phyloP scores from a whole-genome alignment of 2,329 filamentous ascomycete species.

The Aspergillus puulaauensis region DNA sequence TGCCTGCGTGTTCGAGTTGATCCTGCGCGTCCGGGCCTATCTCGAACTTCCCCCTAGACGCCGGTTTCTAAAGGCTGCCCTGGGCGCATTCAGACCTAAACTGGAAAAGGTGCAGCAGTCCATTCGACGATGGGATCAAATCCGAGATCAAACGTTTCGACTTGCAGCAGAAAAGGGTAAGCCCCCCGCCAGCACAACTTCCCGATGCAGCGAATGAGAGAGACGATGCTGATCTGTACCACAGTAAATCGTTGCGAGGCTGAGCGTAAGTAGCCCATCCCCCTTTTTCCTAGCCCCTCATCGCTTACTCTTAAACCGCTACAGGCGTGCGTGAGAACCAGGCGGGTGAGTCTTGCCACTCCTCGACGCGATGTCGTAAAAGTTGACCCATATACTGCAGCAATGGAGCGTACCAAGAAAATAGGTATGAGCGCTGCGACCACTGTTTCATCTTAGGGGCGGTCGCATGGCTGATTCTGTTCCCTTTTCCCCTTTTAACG shows the following conservation, averaged over 20 bases:
- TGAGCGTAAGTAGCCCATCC: too few species aligned
- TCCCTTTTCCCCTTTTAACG: too few species aligned
- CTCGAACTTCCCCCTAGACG: neutral
- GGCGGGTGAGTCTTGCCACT: neutral
- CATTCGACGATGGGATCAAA: neutral
- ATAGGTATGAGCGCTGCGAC: neutral
- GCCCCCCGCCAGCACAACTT: neutral
- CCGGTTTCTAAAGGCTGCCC: neutral
- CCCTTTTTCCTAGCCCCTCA: too few species aligned
- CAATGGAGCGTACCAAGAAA: neutral
- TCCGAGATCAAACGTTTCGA: neutral
- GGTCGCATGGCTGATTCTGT: neutral
- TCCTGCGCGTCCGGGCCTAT: neutral
- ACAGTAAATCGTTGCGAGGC: too few species aligned
- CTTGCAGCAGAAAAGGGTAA: neutral
- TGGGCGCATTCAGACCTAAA: neutral
- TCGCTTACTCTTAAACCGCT: neutral
- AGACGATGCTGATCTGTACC: too few species aligned
- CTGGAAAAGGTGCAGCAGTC: neutral
- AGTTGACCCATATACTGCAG: neutral
- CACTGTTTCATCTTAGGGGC: neutral
- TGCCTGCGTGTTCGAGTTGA: neutral
- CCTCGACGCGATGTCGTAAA: neutral
- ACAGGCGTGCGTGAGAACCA: neutral
- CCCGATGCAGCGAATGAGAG: too few species aligned